Base-by-base conservation (phyloP, 805 yeast species). In the Metschnikowia rubicola region DNA sequence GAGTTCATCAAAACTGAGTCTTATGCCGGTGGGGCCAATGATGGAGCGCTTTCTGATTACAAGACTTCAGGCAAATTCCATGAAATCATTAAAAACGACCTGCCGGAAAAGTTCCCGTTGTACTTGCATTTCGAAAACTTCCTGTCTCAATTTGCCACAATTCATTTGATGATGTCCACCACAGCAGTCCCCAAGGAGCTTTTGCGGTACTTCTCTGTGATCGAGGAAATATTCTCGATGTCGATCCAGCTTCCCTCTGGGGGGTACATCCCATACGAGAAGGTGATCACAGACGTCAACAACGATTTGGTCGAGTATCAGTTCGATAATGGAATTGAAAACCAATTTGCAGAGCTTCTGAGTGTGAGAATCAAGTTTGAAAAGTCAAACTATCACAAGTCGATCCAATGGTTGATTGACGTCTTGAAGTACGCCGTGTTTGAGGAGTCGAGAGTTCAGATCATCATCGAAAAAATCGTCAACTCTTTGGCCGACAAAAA, bases 71-170 rank as follows among this genome's bases (percentile, higher is more conserved):
- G 63, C 28, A 44, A 46, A 1, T 54, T 69, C 30, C 54, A 55
- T 33, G 43, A 50, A 8, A 28, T 43, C 7, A 36, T 60, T 30
- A 30, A n/a, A 15, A 37, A 50, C 15, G 72, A 68, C 45, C 45
- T 57, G 3, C 82, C 84, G 29, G 43, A 55, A 1, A 70, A 75
- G 42, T 74, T 85, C 51, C 89, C 91, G 4, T 64, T 91, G 34
- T 83, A 81, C 51, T 62, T 91, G 43, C 94, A 89, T 60, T 76
- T 86, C 56, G 97, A 94, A 64, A 80, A 84, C 53, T 84, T 80
- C 60, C 78, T 83, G 45, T 87, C 97, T 1, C 83, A 86, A 58
- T 94, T 92, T 61, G 79, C 88, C 32, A 80, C 86, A 11, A 73
- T 90, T 17, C 79, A 82, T 48, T 61, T 88, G 34, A 63, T 84